These are phyloP conservation scores for Pichia sp. DNA, from an alignment of 1,139 yeast genomes.

Conservation along the genomic window DNA sequence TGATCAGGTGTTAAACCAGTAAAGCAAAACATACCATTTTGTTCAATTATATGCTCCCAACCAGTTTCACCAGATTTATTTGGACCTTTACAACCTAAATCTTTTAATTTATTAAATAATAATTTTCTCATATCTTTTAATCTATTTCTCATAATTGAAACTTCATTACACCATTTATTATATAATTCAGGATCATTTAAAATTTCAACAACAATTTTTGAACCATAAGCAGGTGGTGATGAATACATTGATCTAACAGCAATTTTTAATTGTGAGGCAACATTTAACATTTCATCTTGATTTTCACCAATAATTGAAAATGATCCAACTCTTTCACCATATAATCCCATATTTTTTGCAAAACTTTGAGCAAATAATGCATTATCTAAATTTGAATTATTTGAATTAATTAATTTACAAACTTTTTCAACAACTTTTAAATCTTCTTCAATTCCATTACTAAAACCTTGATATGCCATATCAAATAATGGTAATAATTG, in stretches of 20 bases:
- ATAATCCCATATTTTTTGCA: slow-evolving; percentile 95
- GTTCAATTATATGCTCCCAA: slow-evolving; percentile 85
- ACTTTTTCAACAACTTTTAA: slow-evolving; percentile 45
- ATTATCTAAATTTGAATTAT: background rate
- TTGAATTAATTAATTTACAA: slow-evolving; percentile 22
- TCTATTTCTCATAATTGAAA: background rate
- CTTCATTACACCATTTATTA: background rate
- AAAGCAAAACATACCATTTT: slow-evolving; percentile 95
- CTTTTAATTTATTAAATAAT: background rate
- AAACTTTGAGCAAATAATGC: slow-evolving; percentile 70
- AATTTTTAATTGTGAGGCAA: background rate
- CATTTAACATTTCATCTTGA: slow-evolving; percentile 26
- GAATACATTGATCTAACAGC: slow-evolving; percentile 57
- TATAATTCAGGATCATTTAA: background rate
- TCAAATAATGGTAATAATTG: slow-evolving; percentile 73
- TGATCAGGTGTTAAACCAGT: slow-evolving; percentile 74
- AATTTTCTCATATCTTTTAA: background rate
- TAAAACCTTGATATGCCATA: slow-evolving; percentile 93
- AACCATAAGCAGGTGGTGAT: background rate
- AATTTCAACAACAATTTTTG: background rate
- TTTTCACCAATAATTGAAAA: slow-evolving; percentile 44
- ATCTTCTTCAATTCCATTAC: slow-evolving; percentile 58
- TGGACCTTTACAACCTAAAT: slow-evolving; percentile 35
- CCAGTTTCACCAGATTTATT: slow-evolving; percentile 34
- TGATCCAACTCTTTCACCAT: slow-evolving; percentile 96